phyloP scores from a whole-genome alignment of 371 early-diverging fungal species.

The Mortierella sp. region DNA sequence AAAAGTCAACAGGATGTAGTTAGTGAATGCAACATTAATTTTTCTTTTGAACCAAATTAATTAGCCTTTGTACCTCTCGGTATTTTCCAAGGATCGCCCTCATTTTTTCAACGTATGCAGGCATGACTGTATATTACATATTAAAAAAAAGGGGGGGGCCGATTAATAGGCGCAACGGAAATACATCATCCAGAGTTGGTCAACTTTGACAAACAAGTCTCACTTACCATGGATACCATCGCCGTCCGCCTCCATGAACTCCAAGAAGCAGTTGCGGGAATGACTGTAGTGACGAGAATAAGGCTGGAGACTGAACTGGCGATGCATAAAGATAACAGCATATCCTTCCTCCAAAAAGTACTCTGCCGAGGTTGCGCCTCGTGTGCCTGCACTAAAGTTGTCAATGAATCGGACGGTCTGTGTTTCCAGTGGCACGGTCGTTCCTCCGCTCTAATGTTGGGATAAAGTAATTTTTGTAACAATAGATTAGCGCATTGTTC shows the following conservation, averaged over 20 bases:
- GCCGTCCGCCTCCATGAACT: conserved; percentile 79
- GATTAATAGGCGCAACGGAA: not conserved
- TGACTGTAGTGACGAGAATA: conserved; percentile 93
- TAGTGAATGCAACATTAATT: too few species aligned
- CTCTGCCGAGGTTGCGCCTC: conserved; percentile 97
- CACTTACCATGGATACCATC: conserved; percentile 62
- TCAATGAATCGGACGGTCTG: conserved; percentile 99
- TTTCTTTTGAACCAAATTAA: not conserved
- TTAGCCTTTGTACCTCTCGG: conserved; percentile 60
- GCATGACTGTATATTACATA: conserved; percentile 63
- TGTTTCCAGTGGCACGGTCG: conserved; percentile 96
- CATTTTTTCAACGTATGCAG: conserved; percentile 75
- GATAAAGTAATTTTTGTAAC: not conserved
- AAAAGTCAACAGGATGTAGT: too few species aligned
- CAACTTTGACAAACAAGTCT: not conserved
- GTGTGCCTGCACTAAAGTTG: conserved; percentile 97
- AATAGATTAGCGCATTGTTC: not conserved
- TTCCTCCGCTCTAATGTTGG: conserved; percentile 90
- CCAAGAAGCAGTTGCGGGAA: conserved; percentile 82
- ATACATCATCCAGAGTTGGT: not conserved
- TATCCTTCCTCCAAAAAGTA: conserved; percentile 93
- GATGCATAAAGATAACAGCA: conserved; percentile 95
- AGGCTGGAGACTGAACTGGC: conserved; percentile 94
- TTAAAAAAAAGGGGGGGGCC: not conserved
- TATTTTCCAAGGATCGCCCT: conserved; percentile 70